These are phyloP conservation scores for Dactylellina haptotyla DNA, from an alignment of 2,329 filamentous ascomycete genomes.

Conservation along the genomic window DNA sequence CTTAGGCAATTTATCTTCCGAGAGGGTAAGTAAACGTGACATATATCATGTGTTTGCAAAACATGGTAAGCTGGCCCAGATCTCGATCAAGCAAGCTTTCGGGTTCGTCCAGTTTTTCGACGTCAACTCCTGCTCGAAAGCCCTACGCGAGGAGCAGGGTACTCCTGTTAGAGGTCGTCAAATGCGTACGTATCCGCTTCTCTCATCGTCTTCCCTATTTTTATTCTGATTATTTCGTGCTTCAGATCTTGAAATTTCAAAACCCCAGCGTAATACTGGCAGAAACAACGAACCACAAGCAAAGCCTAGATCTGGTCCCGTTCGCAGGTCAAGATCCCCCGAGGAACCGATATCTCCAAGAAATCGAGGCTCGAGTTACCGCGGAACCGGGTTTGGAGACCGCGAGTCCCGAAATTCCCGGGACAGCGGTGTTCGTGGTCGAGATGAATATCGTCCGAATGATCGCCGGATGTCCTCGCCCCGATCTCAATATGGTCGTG, in stretches of 20 bases:
- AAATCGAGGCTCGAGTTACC: slow-evolving; percentile 64
- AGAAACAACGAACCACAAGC: slow-evolving; percentile 67
- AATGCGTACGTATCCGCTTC: slow-evolving; percentile 76
- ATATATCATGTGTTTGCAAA: slow-evolving; percentile 89
- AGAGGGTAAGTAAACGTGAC: slow-evolving; percentile 91
- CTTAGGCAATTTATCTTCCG: slow-evolving; percentile 86
- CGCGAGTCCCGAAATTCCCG: slow-evolving; percentile 59
- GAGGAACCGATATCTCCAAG: slow-evolving; percentile 56
- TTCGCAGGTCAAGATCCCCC: slow-evolving; percentile 61
- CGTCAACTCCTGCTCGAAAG: slow-evolving; percentile 75
- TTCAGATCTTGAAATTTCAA: slow-evolving; percentile 91
- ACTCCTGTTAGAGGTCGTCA: slow-evolving; percentile 85
- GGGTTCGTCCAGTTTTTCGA: slow-evolving; percentile 96
- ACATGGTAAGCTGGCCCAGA: slow-evolving; percentile 88
- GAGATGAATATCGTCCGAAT: slow-evolving; percentile 71
- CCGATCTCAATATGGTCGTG: slow-evolving; percentile 73
- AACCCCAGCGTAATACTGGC: slow-evolving; percentile 78
- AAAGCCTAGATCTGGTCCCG: slow-evolving; percentile 60
- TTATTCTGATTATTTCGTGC: slow-evolving; percentile 31
- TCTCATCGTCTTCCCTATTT: slow-evolving; percentile 17
- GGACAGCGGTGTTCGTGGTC: slow-evolving; percentile 59
- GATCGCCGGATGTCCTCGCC: slow-evolving; percentile 60
- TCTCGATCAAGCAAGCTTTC: slow-evolving; percentile 95
- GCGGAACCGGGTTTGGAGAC: slow-evolving; percentile 61
- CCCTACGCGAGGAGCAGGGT: slow-evolving; percentile 81